Conservation (phyloP, 164 flowering plant genomes). For the Dillenia suffruticosa region DNA sequence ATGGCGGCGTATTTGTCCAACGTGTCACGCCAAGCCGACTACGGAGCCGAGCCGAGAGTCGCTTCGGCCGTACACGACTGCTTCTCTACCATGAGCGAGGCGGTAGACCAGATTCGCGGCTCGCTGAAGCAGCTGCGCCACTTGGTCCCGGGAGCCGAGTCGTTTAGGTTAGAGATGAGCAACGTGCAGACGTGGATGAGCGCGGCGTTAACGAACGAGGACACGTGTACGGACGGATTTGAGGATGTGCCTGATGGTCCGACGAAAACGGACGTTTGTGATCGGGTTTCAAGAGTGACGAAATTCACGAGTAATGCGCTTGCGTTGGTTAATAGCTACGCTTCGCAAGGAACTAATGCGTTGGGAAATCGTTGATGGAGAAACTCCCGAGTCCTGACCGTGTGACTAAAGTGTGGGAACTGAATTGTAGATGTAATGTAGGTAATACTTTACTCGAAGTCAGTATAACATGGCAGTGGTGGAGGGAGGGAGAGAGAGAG, state of each 20-base stretch:
- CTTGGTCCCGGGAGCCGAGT: slow-evolving; percentile 20
- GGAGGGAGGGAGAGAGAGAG: too few species aligned
- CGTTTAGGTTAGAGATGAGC: slow-evolving; percentile 60
- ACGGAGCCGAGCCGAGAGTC: slow-evolving; percentile 35
- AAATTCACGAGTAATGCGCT: slow-evolving; percentile 84
- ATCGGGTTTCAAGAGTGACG: slow-evolving; percentile 28
- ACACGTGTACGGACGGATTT: slow-evolving; percentile 85
- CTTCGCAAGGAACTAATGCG: slow-evolving; percentile 8
- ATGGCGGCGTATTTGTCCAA: slow-evolving; percentile 34
- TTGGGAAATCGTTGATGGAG: slow-evolving; percentile 10
- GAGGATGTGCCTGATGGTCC: slow-evolving; percentile 39
- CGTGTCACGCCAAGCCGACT: slow-evolving; percentile 34
- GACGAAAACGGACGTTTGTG: slow-evolving; percentile 41
- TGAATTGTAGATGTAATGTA: too few species aligned
- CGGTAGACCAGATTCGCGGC: slow-evolving; percentile 57
- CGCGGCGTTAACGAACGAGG: slow-evolving; percentile 84
- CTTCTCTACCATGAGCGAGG: slow-evolving; percentile 51
- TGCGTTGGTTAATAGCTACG: slow-evolving; percentile 67
- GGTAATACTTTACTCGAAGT: too few species aligned
- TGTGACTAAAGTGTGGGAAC: too few species aligned
- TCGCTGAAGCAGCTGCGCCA: slow-evolving; percentile 61
- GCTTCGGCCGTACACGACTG: slow-evolving; percentile 71
- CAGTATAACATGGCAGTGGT: too few species aligned
- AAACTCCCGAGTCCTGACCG: too few species aligned
- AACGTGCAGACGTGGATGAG: slow-evolving; percentile 99